phyloP scores from a whole-genome alignment of 2,329 filamentous ascomycete genomes.

The Neurospora sp. region DNA sequence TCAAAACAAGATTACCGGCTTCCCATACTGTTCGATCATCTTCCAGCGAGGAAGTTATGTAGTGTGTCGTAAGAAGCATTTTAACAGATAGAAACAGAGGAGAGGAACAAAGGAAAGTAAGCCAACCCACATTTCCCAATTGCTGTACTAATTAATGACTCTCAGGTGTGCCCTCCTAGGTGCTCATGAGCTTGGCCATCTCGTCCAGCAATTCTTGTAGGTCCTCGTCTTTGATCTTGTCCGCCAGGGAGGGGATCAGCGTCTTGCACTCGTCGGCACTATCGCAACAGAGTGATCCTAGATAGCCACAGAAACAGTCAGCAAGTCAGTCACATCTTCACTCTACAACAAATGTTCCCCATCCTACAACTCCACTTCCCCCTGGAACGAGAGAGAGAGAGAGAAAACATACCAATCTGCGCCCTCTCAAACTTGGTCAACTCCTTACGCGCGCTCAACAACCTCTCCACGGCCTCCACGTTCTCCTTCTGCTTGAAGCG shows the following conservation, averaged over 20 bases:
- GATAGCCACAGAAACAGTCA: not conserved
- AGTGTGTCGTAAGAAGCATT: not conserved
- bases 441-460: conserved; percentile 69
- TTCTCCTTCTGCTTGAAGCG: conserved; percentile 94
- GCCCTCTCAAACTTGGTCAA: conserved; percentile 89
- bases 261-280: conserved; percentile 93
- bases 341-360: not conserved
- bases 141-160: not conserved
- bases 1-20: not conserved
- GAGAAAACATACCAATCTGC: conserved; percentile 59
- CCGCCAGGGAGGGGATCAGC: conserved; percentile 76
- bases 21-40: not conserved
- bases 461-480: conserved; percentile 83
- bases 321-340: not conserved
- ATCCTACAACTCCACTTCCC: not conserved
- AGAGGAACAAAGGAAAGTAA: not conserved
- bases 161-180: conserved; percentile 9
- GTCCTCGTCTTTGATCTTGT: conserved; percentile 86
- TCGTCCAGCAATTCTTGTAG: conserved; percentile 83
- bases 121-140: not conserved
- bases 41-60: not conserved
- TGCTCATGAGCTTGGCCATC: conserved; percentile 64
- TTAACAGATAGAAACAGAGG: not conserved
- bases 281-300: conserved; percentile 86
- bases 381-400: not conserved